phyloP scores from a whole-genome alignment of 192 early-diverging fungal species.

The Chytriomyces hyalinus region DNA sequence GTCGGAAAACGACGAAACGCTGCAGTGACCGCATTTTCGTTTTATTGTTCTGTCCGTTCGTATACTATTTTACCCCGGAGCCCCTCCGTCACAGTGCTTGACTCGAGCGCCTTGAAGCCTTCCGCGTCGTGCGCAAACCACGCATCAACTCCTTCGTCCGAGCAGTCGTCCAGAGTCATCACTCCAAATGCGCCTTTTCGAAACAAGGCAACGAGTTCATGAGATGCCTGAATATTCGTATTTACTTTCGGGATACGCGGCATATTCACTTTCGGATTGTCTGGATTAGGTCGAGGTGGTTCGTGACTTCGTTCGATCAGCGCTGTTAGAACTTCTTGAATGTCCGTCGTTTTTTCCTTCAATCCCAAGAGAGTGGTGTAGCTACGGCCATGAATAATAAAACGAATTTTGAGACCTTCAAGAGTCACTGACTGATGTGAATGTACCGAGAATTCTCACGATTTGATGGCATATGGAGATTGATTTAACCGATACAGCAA shows the following conservation, averaged over 20 bases:
- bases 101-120: too few relatives aligned
- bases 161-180: constrained; percentile 81
- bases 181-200: constrained; percentile 82
- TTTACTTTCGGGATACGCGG: not conserved
- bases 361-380: too few relatives aligned
- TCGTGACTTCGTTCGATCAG: not conserved
- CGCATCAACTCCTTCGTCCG: constrained; percentile 19
- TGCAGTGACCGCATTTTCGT: too few relatives aligned
- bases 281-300: constrained; percentile 2
- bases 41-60: too few relatives aligned
- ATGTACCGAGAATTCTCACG: not conserved
- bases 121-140: too few relatives aligned
- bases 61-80: too few relatives aligned
- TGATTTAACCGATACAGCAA: constrained; percentile 83
- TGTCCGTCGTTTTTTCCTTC: not conserved
- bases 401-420: too few relatives aligned
- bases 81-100: too few relatives aligned
- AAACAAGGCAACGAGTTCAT: constrained; percentile 77
- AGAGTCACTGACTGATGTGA: not conserved
- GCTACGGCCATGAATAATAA: too few relatives aligned
- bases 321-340: not conserved
- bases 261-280: not conserved
- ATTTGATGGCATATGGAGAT: constrained; percentile 58
- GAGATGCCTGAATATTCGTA: constrained; percentile 67
- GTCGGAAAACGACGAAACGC: too few relatives aligned